These are phyloP conservation scores for Vitis hybrid DNA, from an alignment of 177 flowering plant genomes.

Conservation along the genomic window DNA sequence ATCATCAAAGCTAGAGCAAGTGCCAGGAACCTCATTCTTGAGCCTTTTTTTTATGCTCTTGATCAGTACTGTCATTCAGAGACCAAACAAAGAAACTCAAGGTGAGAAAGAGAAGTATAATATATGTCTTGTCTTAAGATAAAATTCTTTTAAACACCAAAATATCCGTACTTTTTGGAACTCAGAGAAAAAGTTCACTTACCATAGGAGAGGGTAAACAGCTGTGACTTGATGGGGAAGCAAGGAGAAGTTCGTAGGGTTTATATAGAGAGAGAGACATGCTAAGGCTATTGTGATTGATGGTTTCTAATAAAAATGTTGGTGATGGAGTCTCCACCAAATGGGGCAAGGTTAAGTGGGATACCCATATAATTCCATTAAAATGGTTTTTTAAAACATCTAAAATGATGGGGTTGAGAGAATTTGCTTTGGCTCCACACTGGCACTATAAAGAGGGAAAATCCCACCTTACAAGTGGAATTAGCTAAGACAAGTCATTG, in stretches of 20 bases:
- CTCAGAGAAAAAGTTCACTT: background rate
- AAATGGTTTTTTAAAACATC: background rate
- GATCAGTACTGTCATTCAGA: background rate
- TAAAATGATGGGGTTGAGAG: constrained; percentile 2
- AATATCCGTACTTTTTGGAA: background rate
- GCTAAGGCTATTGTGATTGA: constrained; percentile 9
- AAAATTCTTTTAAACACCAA: background rate
- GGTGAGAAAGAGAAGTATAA: too few species aligned
- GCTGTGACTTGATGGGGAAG: background rate
- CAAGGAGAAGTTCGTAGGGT: background rate
- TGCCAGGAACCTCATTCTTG: constrained; percentile 15
- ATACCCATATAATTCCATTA: constrained; percentile 4
- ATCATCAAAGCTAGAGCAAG: constrained; percentile 14
- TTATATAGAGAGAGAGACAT: constrained; percentile 13
- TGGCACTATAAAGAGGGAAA: constrained; percentile 22
- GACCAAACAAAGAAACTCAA: background rate
- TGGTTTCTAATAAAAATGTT: background rate
- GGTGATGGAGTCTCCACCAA: constrained; percentile 22
- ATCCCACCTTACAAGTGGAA: constrained; percentile 14
- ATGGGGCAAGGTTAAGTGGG: constrained; percentile 27
- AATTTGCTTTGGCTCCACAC: constrained; percentile 11
- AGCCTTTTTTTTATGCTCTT: background rate
- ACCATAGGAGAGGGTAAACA: background rate
- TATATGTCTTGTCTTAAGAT: too few species aligned
- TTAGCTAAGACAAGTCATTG: constrained; percentile 8